Conservation (phyloP, 495 filamentous ascomycete species). For the Podospora appendiculata region DNA sequence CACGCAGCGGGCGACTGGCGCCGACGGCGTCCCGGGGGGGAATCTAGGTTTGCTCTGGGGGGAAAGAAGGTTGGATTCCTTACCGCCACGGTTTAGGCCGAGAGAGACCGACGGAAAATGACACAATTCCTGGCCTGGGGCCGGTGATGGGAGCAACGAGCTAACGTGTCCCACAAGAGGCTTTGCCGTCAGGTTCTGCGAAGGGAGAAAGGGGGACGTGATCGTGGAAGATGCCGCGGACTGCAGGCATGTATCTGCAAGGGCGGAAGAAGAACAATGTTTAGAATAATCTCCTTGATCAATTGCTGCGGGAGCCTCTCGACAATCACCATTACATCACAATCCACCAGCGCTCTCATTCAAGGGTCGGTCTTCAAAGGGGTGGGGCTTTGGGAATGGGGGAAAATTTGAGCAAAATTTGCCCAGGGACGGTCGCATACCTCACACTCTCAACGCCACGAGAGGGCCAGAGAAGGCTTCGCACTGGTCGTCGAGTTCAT, state of each 20-base stretch:
- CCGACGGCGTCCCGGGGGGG: background rate
- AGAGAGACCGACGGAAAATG: conserved; percentile 42
- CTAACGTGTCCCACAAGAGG: conserved; percentile 63
- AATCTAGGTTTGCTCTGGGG: conserved; percentile 6
- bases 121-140: conserved; percentile 39
- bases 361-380: too few species aligned
- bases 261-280: conserved; percentile 23
- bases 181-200: conserved; percentile 30
- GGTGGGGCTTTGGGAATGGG: background rate
- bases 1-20: conserved; percentile 7
- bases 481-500: conserved; percentile 22
- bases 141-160: conserved; percentile 56
- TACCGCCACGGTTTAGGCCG: conserved; percentile 57
- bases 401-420: conserved; percentile 17
- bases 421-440: conserved; percentile 9
- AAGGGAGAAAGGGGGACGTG: conserved; percentile 24
- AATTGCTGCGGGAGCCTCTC: background rate
- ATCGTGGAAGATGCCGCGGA: conserved; percentile 49
- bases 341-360: too few species aligned
- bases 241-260: conserved; percentile 40
- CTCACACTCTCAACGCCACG: conserved; percentile 28
- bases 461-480: conserved; percentile 22
- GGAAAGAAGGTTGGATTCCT: conserved; percentile 40
- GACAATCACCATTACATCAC: conserved; percentile 18
- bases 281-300: conserved; percentile 10